These are phyloP conservation scores for Hortaea werneckii DNA, from an alignment of 2,329 filamentous ascomycete species.

Conservation along the genomic window DNA sequence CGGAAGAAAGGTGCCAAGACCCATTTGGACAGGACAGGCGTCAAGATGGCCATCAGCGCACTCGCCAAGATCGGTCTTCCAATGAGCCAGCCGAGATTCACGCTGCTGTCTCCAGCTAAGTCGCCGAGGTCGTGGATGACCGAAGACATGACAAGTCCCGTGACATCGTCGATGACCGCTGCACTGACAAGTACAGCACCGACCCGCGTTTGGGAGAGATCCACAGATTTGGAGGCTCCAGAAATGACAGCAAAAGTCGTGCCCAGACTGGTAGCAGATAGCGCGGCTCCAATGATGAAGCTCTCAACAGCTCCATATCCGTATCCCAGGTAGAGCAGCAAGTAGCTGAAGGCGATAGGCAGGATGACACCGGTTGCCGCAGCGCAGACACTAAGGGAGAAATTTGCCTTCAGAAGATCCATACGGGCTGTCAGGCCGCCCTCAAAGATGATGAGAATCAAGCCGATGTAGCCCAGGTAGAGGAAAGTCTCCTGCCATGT, in stretches of 20 bases:
- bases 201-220: constrained; percentile 43
- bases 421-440: constrained; percentile 52
- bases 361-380: constrained; percentile 41
- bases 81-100: constrained; percentile 20
- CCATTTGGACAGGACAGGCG: constrained; percentile 40
- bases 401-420: constrained; percentile 47
- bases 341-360: not conserved
- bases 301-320: constrained; percentile 44
- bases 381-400: constrained; percentile 50
- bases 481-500: constrained; percentile 47
- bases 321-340: not conserved
- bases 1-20: constrained; percentile 33
- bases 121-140: constrained; percentile 58
- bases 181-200: constrained; percentile 58
- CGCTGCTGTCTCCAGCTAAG: not conserved
- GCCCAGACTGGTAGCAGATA: constrained; percentile 65
- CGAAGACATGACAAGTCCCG: constrained; percentile 67
- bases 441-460: constrained; percentile 65
- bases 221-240: constrained; percentile 38
- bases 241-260: constrained; percentile 57
- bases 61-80: constrained; percentile 44
- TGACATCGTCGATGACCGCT: constrained; percentile 74
- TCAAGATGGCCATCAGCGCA: constrained; percentile 38
- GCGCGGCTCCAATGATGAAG: constrained; percentile 62
- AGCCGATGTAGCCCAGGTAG: constrained; percentile 60